phyloP scores from a whole-genome alignment of 2,329 filamentous ascomycete species.

The Fusarium albosuccineum region DNA sequence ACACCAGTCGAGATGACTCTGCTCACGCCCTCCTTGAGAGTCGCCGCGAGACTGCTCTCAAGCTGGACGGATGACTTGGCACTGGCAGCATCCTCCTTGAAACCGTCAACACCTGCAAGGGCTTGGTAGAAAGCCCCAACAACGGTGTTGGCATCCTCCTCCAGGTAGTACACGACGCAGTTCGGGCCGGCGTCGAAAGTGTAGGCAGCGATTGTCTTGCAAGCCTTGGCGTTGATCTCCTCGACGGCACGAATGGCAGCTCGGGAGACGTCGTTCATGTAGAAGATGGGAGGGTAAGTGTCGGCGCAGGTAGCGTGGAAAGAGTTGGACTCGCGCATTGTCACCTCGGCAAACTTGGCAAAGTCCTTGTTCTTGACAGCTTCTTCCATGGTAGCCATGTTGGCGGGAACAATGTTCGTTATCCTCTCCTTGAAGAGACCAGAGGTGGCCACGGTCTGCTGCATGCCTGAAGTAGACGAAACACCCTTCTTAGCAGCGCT shows the following conservation, averaged over 20 bases:
- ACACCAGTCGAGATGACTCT: conserved; percentile 93
- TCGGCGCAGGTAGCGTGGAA: conserved; percentile 97
- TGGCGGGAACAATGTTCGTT: conserved; percentile 79
- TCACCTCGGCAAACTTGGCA: conserved; percentile 85
- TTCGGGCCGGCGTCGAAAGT: conserved; percentile 98
- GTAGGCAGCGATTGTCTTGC: conserved; percentile 87
- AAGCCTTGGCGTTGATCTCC: conserved; percentile 84
- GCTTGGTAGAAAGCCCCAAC: conserved; percentile 82
- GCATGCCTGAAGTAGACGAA: conserved; percentile 93
- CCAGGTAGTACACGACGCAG: conserved; percentile 94
- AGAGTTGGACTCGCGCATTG: conserved; percentile 96
- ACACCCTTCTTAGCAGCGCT: conserved; percentile 97
- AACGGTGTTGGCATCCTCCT: conserved; percentile 79
- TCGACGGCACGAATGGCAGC: conserved; percentile 92
- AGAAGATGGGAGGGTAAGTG: conserved; percentile 97
- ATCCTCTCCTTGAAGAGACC: conserved; percentile 86
- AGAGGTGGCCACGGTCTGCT: conserved; percentile 93
- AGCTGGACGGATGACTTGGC: conserved; percentile 69
- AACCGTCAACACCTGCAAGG: conserved; percentile 75
- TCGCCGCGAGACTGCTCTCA: conserved; percentile 73
- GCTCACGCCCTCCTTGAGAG: conserved; percentile 83
- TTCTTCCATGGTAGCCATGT: conserved; percentile 88
- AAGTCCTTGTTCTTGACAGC: conserved; percentile 86
- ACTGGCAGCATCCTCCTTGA: conserved; percentile 71
- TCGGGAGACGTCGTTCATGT: conserved; percentile 93